These are phyloP conservation scores for Moniliophthora roreri DNA, from an alignment of 1,284 basidiomycete genomes.

Conservation along the genomic window DNA sequence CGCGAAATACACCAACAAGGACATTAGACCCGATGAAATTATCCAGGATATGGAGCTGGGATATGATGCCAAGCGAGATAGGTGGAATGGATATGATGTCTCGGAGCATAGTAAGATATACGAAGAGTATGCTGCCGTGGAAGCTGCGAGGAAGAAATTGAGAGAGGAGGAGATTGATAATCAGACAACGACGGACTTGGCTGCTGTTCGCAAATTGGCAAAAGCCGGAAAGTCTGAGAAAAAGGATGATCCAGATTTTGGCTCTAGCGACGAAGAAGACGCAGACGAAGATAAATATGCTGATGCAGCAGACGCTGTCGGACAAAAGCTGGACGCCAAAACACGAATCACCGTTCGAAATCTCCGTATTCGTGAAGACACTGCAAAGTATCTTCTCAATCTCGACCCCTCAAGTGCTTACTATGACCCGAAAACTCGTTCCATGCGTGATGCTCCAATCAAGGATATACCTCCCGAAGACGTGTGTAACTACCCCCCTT, in stretches of 20 bases:
- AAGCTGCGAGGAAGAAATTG: conserved; percentile 85
- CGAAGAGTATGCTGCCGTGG: conserved; percentile 93
- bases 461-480: conserved; percentile 82
- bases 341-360: conserved; percentile 98
- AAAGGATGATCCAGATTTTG: conserved; percentile 71
- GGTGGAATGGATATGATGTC: conserved; percentile 99
- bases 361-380: conserved; percentile 97
- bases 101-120: conserved; percentile 84
- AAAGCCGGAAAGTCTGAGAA: conserved; percentile 47
- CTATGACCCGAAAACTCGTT: conserved; percentile 99
- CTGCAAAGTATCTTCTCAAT: conserved; percentile 98
- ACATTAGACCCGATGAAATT: conserved; percentile 91
- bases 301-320: conserved; percentile 95
- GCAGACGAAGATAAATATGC: conserved; percentile 97
- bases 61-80: conserved; percentile 94
- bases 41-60: conserved; percentile 80
- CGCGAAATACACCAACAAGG: conserved; percentile 89
- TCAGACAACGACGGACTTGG: conserved; percentile 26
- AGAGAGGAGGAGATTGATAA: conserved; percentile 98
- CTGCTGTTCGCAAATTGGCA: conserved; percentile 1
- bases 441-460: conserved; percentile 96
- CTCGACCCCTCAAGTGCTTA: conserved; percentile 94
- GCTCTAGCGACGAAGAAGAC: conserved; percentile 93
- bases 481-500: conserved; percentile 41
- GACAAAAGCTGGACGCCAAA: conserved; percentile 97